phyloP scores from a whole-genome alignment of 495 filamentous ascomycete species.

The Bombardia bombarda region DNA sequence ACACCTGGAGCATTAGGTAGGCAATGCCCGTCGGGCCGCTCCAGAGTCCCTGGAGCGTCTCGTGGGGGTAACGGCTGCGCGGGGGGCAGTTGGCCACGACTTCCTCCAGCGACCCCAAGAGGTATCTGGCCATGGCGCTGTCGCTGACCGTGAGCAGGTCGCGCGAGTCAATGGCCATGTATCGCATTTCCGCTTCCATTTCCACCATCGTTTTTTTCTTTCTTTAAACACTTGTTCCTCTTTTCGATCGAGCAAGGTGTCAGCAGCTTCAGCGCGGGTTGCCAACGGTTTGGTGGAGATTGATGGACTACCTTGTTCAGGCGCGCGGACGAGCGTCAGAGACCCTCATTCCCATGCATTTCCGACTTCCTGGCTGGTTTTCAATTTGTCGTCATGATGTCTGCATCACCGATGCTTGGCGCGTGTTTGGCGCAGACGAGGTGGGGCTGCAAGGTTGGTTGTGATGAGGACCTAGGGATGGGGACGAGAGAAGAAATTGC shows the following conservation, averaged over 20 bases:
- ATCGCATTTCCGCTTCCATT: constrained; percentile 3
- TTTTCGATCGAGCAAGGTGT: too few species aligned
- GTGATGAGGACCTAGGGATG: too few species aligned
- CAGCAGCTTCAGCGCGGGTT: too few species aligned
- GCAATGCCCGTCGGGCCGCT: constrained; percentile 52
- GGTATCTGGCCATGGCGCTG: constrained; percentile 11
- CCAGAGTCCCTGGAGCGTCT: constrained; percentile 42
- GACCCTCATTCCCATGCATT: too few species aligned
- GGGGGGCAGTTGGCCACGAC: constrained; percentile 24
- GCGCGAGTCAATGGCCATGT: constrained; percentile 5
- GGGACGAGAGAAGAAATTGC: too few species aligned
- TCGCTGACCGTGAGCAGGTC: constrained; percentile 7
- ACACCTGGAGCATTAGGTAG: constrained; percentile 49
- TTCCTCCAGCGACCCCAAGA: constrained; percentile 21
- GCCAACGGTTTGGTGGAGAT: too few species aligned
- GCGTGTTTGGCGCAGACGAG: too few species aligned
- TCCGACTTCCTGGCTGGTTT: too few species aligned
- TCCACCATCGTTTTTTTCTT: too few species aligned
- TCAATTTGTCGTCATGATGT: constrained; percentile 8
- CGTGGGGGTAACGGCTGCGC: constrained; percentile 16
- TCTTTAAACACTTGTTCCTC: background rate
- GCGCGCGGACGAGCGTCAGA: too few species aligned
- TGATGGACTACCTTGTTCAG: too few species aligned
- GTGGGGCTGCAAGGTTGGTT: too few species aligned
- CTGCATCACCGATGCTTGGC: constrained; percentile 2